Conservation (phyloP, 2,329 filamentous ascomycete species). For the Trichophyton verrucosum region DNA sequence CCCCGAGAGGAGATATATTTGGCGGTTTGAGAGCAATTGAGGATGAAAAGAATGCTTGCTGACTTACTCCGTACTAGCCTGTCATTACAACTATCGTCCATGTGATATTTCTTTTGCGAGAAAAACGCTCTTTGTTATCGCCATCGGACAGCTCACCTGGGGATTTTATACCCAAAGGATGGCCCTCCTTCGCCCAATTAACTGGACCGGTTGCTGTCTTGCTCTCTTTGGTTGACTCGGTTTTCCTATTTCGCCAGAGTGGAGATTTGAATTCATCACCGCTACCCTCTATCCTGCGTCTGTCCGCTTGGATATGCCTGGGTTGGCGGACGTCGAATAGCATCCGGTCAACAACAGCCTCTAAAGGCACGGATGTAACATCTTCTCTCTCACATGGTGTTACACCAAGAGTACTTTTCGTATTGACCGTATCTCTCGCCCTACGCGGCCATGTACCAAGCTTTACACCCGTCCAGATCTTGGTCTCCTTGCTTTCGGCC, state of each 20-base stretch:
- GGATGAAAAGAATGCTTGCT: neutral
- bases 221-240: neutral
- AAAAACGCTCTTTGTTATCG: conserved; percentile 1
- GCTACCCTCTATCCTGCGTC: neutral
- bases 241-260: neutral
- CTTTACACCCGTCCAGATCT: neutral
- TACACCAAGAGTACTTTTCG: neutral
- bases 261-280: neutral
- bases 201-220: neutral
- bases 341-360: neutral
- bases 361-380: neutral
- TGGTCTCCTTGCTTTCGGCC: neutral
- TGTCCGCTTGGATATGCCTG: neutral
- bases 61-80: neutral
- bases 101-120: conserved; percentile 3
- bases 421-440: neutral
- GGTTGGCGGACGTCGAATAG: neutral
- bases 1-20: neutral
- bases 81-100: neutral
- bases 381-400: neutral
- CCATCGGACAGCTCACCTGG: neutral
- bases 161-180: neutral
- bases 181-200: neutral
- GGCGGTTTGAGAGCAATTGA: neutral
- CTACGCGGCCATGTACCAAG: neutral